Base-by-base conservation (phyloP, 306 rosid species). In the Malus fusca region DNA sequence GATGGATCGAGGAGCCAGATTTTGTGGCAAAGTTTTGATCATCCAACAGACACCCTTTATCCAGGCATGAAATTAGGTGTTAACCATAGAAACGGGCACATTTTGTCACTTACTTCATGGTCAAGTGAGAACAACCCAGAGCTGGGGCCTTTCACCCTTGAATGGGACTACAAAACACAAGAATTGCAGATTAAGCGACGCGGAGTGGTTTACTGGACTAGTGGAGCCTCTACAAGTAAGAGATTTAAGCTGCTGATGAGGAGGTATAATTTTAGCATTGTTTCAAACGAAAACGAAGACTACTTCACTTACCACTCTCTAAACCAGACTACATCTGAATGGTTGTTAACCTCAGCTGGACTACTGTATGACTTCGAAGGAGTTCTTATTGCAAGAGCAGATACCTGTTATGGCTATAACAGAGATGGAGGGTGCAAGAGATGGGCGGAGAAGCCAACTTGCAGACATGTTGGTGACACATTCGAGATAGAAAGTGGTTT, bases 1-100 rank as follows among this genome's bases (percentile, higher is more conserved):
- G 26, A 69, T 23, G 76, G 75, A 26, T 70, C 76, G 13, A 69
- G 14, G 0, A 68, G n/a, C 14, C 15, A 3, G 13, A 19, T 15
- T 11, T 15, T 69, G 40, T 70, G 81, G 81, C 48, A 77, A 44
- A 77, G 81, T 33, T 77, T 61, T 70, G 71, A 70, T 70, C 23
- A 43, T 77, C 81, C 75, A 4, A 18, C 19, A 18, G 71, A 77
- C 22, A 70, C 71, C 6, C 66, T 77, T 26, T 3, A 44, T n/a
- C 76, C 76, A 3, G 64, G 53, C 68, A 84, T 82, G 85, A 87
- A 80, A 30, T 77, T 87, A 21, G 88, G 90, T 43, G 40, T 84
- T 55, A 58, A 82, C 77, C 60, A 68, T 0, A 80, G 60, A 78
- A 80, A 83, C 60, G 81, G 85, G 21, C 70, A 72, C 61, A 31